These are phyloP conservation scores for Penicillium tannophilum DNA, from an alignment of 495 filamentous ascomycete genomes.

Conservation along the genomic window DNA sequence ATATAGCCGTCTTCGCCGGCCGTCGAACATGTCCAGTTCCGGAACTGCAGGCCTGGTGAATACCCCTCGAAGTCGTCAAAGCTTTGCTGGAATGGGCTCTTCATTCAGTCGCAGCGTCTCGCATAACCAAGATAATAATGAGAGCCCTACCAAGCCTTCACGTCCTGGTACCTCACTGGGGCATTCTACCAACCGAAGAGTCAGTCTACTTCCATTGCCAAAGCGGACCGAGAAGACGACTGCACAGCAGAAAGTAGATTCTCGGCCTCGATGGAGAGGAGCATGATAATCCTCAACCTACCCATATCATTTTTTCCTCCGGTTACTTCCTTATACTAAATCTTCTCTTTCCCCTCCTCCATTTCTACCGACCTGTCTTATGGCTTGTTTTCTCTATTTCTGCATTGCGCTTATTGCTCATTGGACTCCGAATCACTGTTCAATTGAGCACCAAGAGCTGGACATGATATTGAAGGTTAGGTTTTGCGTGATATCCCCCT, in stretches of 20 bases:
- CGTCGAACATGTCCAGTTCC: slow-evolving; percentile 27
- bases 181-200: slow-evolving; percentile 47
- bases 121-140: slow-evolving; percentile 24
- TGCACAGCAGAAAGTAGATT: slow-evolving; percentile 32
- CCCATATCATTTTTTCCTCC: slow-evolving; percentile 2
- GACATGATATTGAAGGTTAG: slow-evolving; percentile 24
- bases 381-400: slow-evolving; percentile 12
- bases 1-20: slow-evolving; percentile 44
- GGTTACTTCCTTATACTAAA: slow-evolving; percentile 7
- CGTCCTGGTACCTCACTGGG: slow-evolving; percentile 51
- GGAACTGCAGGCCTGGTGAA: slow-evolving; percentile 25
- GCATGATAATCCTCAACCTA: slow-evolving; percentile 15
- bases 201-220: slow-evolving; percentile 51
- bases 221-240: slow-evolving; percentile 34
- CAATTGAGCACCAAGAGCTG: slow-evolving; percentile 3
- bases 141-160: slow-evolving; percentile 37
- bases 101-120: slow-evolving; percentile 43
- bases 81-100: slow-evolving; percentile 37
- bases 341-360: background rate
- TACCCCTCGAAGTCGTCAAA: slow-evolving; percentile 45
- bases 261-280: slow-evolving; percentile 46
- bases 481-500: slow-evolving; percentile 39
- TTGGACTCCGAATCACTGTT: background rate
- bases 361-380: slow-evolving; percentile 9
- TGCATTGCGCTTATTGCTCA: slow-evolving; percentile 15